These are phyloP conservation scores for Zymoseptoria crescenta DNA, from an alignment of 2,329 filamentous ascomycete species.

Conservation along the genomic window DNA sequence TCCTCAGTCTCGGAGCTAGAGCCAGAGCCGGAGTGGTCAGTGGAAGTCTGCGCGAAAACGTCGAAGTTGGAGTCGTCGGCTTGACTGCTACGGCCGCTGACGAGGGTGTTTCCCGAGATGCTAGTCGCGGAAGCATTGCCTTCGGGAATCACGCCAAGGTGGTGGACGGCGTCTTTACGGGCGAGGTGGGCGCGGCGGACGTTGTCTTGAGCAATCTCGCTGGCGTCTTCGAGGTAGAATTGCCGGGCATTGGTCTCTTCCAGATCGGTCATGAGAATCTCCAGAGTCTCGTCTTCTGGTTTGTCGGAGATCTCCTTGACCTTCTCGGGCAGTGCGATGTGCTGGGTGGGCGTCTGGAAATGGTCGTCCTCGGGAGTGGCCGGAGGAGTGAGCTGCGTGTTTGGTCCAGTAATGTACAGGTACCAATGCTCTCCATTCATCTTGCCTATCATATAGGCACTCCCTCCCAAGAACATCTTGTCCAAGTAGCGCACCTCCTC, in stretches of 20 bases:
- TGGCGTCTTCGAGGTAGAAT: slow-evolving; percentile 72
- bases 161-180: slow-evolving; percentile 52
- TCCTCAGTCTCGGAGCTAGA: slow-evolving; percentile 47
- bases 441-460: slow-evolving; percentile 98
- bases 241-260: slow-evolving; percentile 59
- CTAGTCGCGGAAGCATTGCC: slow-evolving; percentile 34
- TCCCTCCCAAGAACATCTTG: slow-evolving; percentile 82
- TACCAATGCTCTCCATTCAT: slow-evolving; percentile 99
- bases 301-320: slow-evolving; percentile 28
- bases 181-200: slow-evolving; percentile 59
- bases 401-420: slow-evolving; percentile 87
- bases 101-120: slow-evolving; percentile 29
- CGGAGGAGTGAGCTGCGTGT: slow-evolving; percentile 71
- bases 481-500: slow-evolving; percentile 91
- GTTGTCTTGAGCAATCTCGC: slow-evolving; percentile 78
- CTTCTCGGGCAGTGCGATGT: slow-evolving; percentile 52
- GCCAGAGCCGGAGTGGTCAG: slow-evolving; percentile 50
- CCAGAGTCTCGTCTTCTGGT: slow-evolving; percentile 62
- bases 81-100: slow-evolving; percentile 20
- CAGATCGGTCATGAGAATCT: slow-evolving; percentile 62
- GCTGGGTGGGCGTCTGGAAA: slow-evolving; percentile 50
- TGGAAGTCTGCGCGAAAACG: slow-evolving; percentile 69
- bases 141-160: slow-evolving; percentile 53
- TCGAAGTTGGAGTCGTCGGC: slow-evolving; percentile 54
- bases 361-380: slow-evolving; percentile 57